Base-by-base conservation (phyloP, 306 rosid genomes). In the Parietaria judaica region DNA sequence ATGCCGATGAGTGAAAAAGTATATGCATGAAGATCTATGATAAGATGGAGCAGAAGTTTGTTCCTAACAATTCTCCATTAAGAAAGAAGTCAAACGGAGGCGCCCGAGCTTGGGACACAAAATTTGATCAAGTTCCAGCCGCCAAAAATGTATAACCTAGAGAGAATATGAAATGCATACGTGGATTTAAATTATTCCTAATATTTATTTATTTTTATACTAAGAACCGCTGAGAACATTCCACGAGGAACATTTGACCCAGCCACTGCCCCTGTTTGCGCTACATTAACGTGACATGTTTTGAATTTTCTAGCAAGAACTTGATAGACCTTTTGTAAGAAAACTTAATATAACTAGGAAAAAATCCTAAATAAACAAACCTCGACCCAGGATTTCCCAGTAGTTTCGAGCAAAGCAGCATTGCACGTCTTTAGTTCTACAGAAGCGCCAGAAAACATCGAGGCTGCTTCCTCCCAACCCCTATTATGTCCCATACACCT, bases 401-500 rank as follows among this genome's bases (percentile, higher is more conserved):
- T 67, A 60, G 94, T 80, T 69, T 88, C 96, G 6, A 91, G 95
- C 73, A 92, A 78, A 61, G 98, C 98, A 60, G 95, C 98, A 63
- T 92, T 88, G 75, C 96, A 88, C 45, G 96, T 79, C 76, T 86
- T 88, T 36, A 92, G 72, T 80, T 92, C 95, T 60, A 92, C 76
- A 54, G 92, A 77, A 70, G 87, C 83, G 45, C 98, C 96, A 17
- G 87, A 73, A 66, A 92, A 69, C 92, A 88, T 84, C 70, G 98
- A 92, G 66, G 98, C 96, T 8, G 98, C 98, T 79, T 92, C 96
- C 70, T 92, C 98, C 96, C 96, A 92, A 11, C 98, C 98, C 76
- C 72, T 83, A 70, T 92, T 92, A 75, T 92, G 98, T 70, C 98
- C 98, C 96, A 91, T 87, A 79, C 98, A 91, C 98, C 98, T 91